These are phyloP conservation scores for Juglanconis oblonga DNA, from an alignment of 2,329 filamentous ascomycete species.

Conservation along the genomic window DNA sequence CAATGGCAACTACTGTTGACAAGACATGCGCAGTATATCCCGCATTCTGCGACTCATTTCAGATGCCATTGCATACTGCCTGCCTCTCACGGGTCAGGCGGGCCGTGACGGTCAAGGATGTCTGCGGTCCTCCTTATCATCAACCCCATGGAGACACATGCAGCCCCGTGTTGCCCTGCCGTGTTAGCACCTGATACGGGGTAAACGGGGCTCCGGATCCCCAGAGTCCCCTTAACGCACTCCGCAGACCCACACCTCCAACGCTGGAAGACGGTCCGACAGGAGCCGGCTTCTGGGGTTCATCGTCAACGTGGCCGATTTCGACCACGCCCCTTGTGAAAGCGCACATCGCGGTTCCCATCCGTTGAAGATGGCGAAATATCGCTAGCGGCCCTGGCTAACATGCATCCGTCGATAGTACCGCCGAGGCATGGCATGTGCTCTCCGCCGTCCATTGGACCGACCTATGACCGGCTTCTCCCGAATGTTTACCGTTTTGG, in stretches of 20 bases:
- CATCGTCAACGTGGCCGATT: conserved; percentile 1
- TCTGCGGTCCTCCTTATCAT: conserved; percentile 2
- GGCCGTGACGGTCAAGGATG: conserved; percentile 6
- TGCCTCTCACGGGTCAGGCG: conserved; percentile 4
- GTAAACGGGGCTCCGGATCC: conserved; percentile 11
- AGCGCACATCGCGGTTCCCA: conserved; percentile 11
- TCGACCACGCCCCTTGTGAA: background rate
- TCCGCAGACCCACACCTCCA: conserved; percentile 17
- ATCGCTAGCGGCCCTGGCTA: conserved; percentile 4
- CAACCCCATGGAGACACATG: conserved; percentile 9
- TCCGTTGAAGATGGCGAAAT: background rate
- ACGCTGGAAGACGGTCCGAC: conserved; percentile 16
- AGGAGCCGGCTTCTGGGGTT: conserved; percentile 5
- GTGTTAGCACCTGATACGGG: conserved; percentile 14
- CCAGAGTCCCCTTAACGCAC: conserved; percentile 12
- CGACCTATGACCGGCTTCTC: conserved; percentile 11
- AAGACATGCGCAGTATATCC: background rate
- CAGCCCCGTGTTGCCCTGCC: conserved; percentile 3
- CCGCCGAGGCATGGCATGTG: background rate
- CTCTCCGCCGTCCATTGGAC: background rate
- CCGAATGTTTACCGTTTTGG: conserved; percentile 8
- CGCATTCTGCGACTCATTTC: background rate
- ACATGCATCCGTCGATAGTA: background rate
- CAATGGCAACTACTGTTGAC: no score
- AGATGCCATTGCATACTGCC: background rate